Evolutionary conservation across 192 early-diverging fungal genomes (phyloP).

Genomic region (Phlyctochytrium planicorne): DNA sequence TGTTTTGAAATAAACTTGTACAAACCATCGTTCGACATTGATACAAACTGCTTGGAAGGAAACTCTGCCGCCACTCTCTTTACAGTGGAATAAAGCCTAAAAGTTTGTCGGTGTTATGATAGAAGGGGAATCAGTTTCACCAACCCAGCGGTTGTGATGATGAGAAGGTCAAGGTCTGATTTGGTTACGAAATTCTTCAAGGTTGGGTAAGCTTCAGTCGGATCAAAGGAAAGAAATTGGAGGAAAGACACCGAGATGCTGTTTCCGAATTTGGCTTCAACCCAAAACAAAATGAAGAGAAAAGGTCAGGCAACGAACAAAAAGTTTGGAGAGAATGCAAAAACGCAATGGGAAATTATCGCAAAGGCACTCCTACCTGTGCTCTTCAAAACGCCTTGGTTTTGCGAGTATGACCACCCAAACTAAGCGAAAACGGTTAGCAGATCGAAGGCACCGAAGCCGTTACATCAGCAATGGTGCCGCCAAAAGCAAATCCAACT

Average conservation of each 20-base stretch:
- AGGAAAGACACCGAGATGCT: not conserved
- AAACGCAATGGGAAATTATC: no score
- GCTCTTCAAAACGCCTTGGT: not conserved
- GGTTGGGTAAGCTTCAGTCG: not conserved
- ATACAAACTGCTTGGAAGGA: not conserved
- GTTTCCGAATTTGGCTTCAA: not conserved
- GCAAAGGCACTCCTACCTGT: no score
- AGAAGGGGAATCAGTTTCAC: no score
- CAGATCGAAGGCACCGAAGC: no score
- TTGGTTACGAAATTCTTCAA: not conserved
- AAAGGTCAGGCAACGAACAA: no score
- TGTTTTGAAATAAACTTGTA: no score
- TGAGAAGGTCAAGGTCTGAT: not conserved
- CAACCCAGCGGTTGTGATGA: not conserved
- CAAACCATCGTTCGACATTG: slow-evolving; percentile 1
- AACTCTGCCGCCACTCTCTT: not conserved
- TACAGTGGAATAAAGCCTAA: not conserved
- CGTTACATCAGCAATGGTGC: not conserved
- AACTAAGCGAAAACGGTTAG: no score
- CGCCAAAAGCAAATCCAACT: not conserved
- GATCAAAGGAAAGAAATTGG: not conserved
- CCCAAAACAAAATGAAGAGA: no score
- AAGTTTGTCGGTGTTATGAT: not conserved
- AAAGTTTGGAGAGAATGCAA: no score
- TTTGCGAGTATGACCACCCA: not conserved